Base-by-base conservation (phyloP, 2,329 filamentous ascomycete genomes). In the Exophiala spinifera region DNA sequence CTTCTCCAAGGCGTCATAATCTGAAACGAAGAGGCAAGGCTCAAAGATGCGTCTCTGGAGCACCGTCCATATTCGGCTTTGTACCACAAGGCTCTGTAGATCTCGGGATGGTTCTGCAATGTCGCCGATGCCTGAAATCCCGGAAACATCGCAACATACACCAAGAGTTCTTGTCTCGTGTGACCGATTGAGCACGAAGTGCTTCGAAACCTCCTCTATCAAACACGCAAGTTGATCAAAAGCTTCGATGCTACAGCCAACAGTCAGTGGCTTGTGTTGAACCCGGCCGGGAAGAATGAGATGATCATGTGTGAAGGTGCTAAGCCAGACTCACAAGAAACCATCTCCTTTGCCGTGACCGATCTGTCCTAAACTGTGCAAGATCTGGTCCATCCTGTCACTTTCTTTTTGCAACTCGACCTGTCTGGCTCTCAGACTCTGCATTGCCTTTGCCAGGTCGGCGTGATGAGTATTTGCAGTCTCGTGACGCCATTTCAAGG, bases 1-100 rank as follows among this genome's bases (percentile, higher is more conserved):
- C 61, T 80, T 79, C 63, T 80, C 78, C 61, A 79, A 79, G 31
- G 77, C 70, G 43, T 75, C 74, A 31, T 78, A 77, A 2, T 25
- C 42, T 11, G 81, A 69, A 21, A 77, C 80, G 68, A 83, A 83
- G 20, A 83, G 62, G 69, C 82, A 83, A 1, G 79, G 80, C 21
- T 79, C 76, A 67, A 82, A 82, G 33, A 82, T 77, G 34, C 78
- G 74, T 61, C 76, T 77, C 6, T 76, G 80, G 48, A 83, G 69
- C n/a, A 79, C 75, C 52, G 76, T 79, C 13, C 79, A 81, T 39
- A 83, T 72, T n/a, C 77, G 73, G 61, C 81, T 79, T 53, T 79
- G 75, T 23, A 82, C 69, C 61, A 81, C 81, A 19, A 79, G 77
- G 42, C 76, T 70, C 21, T 79, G 76, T 14, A 82, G 69, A 61